These are phyloP conservation scores for Exophiala dermatitidis DNA, from an alignment of 2,329 filamentous ascomycete species.

Conservation along the genomic window DNA sequence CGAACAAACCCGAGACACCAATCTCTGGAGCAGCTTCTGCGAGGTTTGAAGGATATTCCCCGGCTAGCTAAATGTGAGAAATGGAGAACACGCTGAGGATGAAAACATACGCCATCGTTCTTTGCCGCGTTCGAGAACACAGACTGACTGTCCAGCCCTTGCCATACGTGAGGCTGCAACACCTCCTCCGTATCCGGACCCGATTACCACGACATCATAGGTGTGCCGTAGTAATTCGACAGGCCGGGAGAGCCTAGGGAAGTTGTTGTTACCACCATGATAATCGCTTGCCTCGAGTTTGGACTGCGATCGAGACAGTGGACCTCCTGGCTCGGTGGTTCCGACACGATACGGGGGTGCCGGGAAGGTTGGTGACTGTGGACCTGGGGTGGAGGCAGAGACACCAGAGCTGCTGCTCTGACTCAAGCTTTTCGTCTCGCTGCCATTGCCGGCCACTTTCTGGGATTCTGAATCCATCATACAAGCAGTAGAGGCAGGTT, in stretches of 20 bases:
- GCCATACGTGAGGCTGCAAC: slow-evolving; percentile 7
- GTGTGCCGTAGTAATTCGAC: neutral
- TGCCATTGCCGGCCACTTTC: slow-evolving; percentile 2
- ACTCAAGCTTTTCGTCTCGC: neutral
- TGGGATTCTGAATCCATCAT: slow-evolving; percentile 1
- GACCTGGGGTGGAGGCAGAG: neutral
- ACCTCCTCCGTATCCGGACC: slow-evolving; percentile 9
- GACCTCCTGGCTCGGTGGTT: slow-evolving; percentile 2
- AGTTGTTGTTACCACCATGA: neutral
- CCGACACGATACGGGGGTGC: slow-evolving; percentile 5
- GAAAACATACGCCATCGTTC: slow-evolving; percentile 5
- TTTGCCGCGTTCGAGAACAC: slow-evolving; percentile 26
- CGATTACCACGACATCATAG: slow-evolving; percentile 9
- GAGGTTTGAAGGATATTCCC: slow-evolving; percentile 30
- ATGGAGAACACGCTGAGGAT: no score
- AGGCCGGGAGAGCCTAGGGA: slow-evolving; percentile 5
- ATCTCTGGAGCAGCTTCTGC: slow-evolving; percentile 26
- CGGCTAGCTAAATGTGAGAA: slow-evolving; percentile 12
- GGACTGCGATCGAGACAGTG: slow-evolving; percentile 3
- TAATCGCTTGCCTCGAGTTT: slow-evolving; percentile 8
- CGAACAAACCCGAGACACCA: slow-evolving; percentile 24
- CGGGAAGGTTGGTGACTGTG: slow-evolving; percentile 1
- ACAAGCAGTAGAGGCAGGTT: neutral
- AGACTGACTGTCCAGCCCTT: slow-evolving; percentile 28
- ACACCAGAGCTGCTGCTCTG: neutral